phyloP scores from a whole-genome alignment of 2,329 filamentous ascomycete genomes.

The Pseudogymnoascus sp. region DNA sequence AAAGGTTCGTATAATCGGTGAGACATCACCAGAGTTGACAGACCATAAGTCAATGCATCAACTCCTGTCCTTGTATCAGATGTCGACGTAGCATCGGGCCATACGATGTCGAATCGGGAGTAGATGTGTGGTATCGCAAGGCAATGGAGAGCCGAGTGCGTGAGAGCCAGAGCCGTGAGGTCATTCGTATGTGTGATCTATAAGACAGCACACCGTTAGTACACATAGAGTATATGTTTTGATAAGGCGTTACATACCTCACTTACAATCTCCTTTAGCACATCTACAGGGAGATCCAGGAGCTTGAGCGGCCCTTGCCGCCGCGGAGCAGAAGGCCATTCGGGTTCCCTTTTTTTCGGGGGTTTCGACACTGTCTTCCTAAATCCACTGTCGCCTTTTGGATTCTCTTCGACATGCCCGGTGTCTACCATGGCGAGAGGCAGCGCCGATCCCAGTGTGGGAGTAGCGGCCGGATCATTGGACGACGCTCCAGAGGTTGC shows the following conservation, averaged over 20 bases:
- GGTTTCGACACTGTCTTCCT: constrained; percentile 33
- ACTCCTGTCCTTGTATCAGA: constrained; percentile 64
- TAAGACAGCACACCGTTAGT: constrained; percentile 1
- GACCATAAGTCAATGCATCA: constrained; percentile 74
- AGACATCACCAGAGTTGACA: constrained; percentile 67
- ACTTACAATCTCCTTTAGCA: constrained; percentile 71
- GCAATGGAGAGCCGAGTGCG: constrained; percentile 69
- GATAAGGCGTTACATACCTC: constrained; percentile 46
- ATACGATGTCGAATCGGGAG: constrained; percentile 79
- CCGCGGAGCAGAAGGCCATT: constrained; percentile 58
- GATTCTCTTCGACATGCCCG: not conserved
- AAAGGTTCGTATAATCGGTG: constrained; percentile 9
- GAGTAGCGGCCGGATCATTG: not conserved
- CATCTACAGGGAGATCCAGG: constrained; percentile 69
- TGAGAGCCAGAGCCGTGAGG: constrained; percentile 67
- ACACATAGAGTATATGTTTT: not conserved
- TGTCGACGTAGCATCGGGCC: constrained; percentile 64
- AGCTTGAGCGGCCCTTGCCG: constrained; percentile 54
- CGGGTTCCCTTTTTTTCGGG: constrained; percentile 54
- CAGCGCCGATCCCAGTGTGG: not conserved
- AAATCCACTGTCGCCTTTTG: not conserved
- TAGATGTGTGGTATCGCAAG: constrained; percentile 75
- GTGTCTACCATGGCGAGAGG: not conserved
- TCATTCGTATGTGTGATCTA: constrained; percentile 78
- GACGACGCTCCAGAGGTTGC: not conserved